Conservation (phyloP, 2,329 filamentous ascomycete genomes). For the Leptographium wingfieldii region DNA sequence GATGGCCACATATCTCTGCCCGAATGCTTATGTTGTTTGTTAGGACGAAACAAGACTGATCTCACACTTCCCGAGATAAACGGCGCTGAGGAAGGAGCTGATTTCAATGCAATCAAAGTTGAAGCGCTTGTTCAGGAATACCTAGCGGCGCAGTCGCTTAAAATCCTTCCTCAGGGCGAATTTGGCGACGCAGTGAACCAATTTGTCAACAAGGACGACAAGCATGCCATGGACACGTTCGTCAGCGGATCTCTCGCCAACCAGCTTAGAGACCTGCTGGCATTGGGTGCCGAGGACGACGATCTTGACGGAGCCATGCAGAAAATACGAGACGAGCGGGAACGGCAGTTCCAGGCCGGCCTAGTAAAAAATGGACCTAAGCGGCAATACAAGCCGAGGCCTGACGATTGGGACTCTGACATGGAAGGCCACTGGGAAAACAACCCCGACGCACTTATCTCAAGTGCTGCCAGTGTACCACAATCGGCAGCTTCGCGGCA, state of each 20-base stretch:
- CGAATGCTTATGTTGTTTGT: background rate
- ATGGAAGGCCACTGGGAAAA: conserved; percentile 78
- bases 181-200: conserved; percentile 89
- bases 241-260: conserved; percentile 58
- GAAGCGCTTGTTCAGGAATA: conserved; percentile 83
- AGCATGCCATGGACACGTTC: conserved; percentile 76
- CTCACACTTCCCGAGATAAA: conserved; percentile 52
- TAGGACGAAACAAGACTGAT: conserved; percentile 30
- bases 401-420: conserved; percentile 78
- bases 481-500: background rate
- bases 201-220: conserved; percentile 92
- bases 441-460: conserved; percentile 52
- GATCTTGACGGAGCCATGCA: conserved; percentile 70
- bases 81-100: conserved; percentile 40
- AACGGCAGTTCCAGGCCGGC: conserved; percentile 58
- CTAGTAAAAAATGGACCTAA: conserved; percentile 32
- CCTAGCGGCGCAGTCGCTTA: conserved; percentile 73
- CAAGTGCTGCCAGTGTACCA: conserved; percentile 5
- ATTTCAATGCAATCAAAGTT: conserved; percentile 69
- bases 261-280: conserved; percentile 58
- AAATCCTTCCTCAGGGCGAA: conserved; percentile 81
- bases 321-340: conserved; percentile 53
- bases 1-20: background rate
- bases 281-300: conserved; percentile 54
- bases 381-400: conserved; percentile 57